Conservation (phyloP, 2,329 filamentous ascomycete genomes). For the Colletotrichum tamarilloi region DNA sequence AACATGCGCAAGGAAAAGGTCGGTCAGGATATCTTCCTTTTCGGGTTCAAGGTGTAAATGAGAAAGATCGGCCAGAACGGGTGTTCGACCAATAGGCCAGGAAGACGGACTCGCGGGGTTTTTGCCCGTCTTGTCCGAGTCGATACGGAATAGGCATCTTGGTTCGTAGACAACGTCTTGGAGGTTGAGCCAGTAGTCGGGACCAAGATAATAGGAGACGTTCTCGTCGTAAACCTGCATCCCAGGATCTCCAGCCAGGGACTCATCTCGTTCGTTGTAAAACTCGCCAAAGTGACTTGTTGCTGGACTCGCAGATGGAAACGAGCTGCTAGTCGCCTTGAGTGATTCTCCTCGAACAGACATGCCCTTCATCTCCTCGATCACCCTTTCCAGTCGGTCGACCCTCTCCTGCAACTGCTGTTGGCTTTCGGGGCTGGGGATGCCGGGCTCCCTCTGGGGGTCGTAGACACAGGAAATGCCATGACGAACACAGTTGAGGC, state of each 20-base stretch:
- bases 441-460: constrained; percentile 4
- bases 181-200: constrained; percentile 33
- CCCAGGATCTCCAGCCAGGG: constrained; percentile 23
- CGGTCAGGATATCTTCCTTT: constrained; percentile 28
- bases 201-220: constrained; percentile 34
- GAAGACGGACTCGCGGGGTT: constrained; percentile 18
- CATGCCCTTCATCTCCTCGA: constrained; percentile 27
- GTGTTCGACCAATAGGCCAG: constrained; percentile 25
- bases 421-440: constrained; percentile 19
- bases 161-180: constrained; percentile 32
- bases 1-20: constrained; percentile 26
- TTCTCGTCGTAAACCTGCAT: constrained; percentile 33
- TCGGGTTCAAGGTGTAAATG: constrained; percentile 25
- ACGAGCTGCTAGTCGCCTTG: not conserved
- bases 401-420: constrained; percentile 30
- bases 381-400: constrained; percentile 23
- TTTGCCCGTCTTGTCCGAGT: constrained; percentile 23
- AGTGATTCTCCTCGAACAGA: constrained; percentile 3
- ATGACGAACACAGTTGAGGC: constrained; percentile 25
- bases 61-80: constrained; percentile 13
- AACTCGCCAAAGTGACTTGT: constrained; percentile 3
- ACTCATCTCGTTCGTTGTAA: constrained; percentile 10
- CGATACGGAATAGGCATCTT: constrained; percentile 29
- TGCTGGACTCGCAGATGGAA: constrained; percentile 6
- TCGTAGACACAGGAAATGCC: constrained; percentile 32